These are phyloP conservation scores for Rubia tinctorum DNA, from an alignment of 305 asterid species.

Conservation along the genomic window DNA sequence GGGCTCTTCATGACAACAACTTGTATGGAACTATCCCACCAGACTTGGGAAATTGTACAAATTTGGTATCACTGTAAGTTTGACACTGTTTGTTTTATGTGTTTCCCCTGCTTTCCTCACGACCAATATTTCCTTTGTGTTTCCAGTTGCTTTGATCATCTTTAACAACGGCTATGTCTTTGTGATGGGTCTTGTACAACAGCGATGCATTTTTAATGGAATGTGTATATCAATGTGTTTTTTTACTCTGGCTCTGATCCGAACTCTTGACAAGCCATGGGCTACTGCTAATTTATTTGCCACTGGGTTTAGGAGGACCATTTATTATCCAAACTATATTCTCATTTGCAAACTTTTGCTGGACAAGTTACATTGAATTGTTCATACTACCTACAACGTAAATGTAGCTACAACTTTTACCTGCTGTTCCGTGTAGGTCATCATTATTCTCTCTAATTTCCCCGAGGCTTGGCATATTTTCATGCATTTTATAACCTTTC, in stretches of 20 bases:
- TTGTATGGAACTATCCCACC: constrained; percentile 88
- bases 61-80: constrained; percentile 84
- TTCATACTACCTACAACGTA: background rate
- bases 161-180: background rate
- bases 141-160: background rate
- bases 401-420: background rate
- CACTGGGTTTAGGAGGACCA: background rate
- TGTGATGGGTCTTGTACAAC: background rate
- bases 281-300: background rate
- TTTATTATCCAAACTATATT: background rate
- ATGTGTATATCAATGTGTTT: background rate
- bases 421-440: background rate
- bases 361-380: background rate
- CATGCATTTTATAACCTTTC: background rate
- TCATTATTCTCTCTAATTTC: background rate
- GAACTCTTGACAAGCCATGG: background rate
- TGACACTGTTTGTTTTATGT: constrained; percentile 15
- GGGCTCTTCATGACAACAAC: constrained; percentile 91
- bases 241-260: background rate
- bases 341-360: background rate
- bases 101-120: background rate
- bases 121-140: background rate
- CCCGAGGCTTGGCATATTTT: background rate
- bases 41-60: constrained; percentile 85
- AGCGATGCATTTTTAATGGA: background rate